Evolutionary conservation across 805 yeast genomes (phyloP), one percentile per base, ranked within the genome.

Genomic region (Komagataella pseudopastoris): DNA sequence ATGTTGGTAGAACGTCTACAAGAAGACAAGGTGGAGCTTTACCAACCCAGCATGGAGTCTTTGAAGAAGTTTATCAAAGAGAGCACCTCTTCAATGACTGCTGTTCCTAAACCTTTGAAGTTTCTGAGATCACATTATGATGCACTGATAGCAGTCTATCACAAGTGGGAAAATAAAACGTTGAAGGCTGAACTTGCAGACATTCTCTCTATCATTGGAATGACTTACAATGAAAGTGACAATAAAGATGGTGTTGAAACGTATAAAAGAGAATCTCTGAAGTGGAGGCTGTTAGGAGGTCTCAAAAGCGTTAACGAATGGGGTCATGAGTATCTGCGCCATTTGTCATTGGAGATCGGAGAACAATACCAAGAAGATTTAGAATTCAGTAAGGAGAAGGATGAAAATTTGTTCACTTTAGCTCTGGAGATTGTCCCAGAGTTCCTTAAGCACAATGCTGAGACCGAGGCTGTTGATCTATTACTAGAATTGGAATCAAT

Each of bases 241-340:
- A 69, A 68, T 22, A 63, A 60, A 22, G 51, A 59, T 17, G 52
- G 49, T 6, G 20, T 43, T 18, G 39, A 30, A 30, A 44, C 20
- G n/a, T 66, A 60, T 52, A 79, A 81, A 55, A 78, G 85, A 51
- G 96, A 88, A 56, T 81, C 90, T 16, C 74, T 90, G 53, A 83
- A 81, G 62, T 93, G 80, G 69, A 79, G 98, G 62, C 73, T 93
- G 58, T 62, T 71, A 53, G 65, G 76, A 30, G 58, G 59, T 51
- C 55, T 65, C 39, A 69, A 67, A 52, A 76, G 88, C 3, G 76
- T 86, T 55, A 82, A 83, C 50, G 85, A 82, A 60, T 93, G 99
- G 99, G 99, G 99, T 47, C 98, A 93, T 65, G 99, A 93, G 69
- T 93, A 93, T 65, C 80, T 91, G 61, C 89, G 99, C 63, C 98